A percentile compares a stretch with the other conserved stretches of the same genome.
Conservation (phyloP, 768 basidiomycete genomes). For the Mycena crocata region DNA sequence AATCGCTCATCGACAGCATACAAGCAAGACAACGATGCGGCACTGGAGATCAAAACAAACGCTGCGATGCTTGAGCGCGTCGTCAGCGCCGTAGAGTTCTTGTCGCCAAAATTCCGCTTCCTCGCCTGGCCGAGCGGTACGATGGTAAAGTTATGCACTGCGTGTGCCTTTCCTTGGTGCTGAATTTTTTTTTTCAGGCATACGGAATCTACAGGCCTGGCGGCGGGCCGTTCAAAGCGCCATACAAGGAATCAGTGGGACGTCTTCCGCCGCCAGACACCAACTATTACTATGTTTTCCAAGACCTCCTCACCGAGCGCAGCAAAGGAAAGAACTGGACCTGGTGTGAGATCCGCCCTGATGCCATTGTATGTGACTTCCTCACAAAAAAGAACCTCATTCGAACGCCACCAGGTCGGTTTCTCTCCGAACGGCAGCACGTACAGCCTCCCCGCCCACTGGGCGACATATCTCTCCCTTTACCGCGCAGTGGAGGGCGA, state of each 20-base stretch:
- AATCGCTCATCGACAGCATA: background rate
- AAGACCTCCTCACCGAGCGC: constrained; percentile 21
- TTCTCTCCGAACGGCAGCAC: constrained; percentile 30
- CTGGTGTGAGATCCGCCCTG: constrained; percentile 26
- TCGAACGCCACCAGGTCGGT: constrained; percentile 10
- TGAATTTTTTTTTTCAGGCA: constrained; percentile 2
- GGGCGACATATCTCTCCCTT: constrained; percentile 28
- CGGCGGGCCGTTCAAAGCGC: constrained; percentile 21
- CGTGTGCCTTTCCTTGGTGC: too few relatives aligned
- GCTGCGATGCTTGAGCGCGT: constrained; percentile 29
- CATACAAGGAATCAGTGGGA: constrained; percentile 28
- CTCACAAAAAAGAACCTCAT: background rate
- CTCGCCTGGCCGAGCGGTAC: constrained; percentile 23
- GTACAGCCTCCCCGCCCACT: constrained; percentile 27
- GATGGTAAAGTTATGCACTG: constrained; percentile 7
- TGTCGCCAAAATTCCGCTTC: constrained; percentile 23
- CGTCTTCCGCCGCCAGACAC: constrained; percentile 26
- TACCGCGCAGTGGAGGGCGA: constrained; percentile 27
- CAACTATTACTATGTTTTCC: constrained; percentile 24
- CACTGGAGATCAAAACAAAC: constrained; percentile 19
- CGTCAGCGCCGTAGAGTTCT: constrained; percentile 18
- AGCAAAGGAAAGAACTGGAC: constrained; percentile 30
- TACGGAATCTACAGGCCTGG: constrained; percentile 31
- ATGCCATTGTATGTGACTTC: constrained; percentile 19
- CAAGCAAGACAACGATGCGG: constrained; percentile 22